A percentile compares a stretch with the other conserved stretches of the same genome.
Evolutionary conservation across 345 rosid species (phyloP).

Genomic region (Citrus inodora): DNA sequence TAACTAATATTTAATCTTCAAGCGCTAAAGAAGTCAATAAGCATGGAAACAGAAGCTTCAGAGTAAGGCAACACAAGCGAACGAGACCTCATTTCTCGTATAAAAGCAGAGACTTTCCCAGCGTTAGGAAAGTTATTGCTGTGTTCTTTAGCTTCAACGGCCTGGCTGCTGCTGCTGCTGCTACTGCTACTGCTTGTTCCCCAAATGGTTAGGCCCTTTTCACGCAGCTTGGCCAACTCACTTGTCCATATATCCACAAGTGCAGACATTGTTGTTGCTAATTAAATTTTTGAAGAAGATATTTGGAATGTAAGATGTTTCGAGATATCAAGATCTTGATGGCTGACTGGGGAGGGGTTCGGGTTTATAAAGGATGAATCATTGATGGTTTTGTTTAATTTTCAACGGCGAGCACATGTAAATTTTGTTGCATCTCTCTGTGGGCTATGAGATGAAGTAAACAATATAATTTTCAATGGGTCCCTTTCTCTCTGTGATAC

Average conservation of each 20-base stretch:
- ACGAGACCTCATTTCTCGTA: not conserved
- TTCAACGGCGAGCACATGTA: not conserved
- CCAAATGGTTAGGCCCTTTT: conserved; percentile 29
- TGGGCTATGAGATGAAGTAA: not conserved
- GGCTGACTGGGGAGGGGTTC: no score
- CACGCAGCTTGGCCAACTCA: conserved; percentile 33
- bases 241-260: conserved; percentile 45
- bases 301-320: no score
- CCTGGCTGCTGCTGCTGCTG: no score
- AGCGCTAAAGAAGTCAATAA: conserved; percentile 27
- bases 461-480: not conserved
- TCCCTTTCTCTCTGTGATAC: not conserved
- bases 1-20: not conserved
- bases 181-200: no score
- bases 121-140: no score
- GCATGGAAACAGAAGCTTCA: conserved; percentile 31
- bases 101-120: not conserved
- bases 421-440: not conserved
- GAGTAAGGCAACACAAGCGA: not conserved
- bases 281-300: no score
- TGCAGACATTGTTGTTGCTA: conserved; percentile 34
- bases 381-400: not conserved
- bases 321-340: no score
- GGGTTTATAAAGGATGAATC: no score
- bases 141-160: no score